Evolutionary conservation across 2,329 filamentous ascomycete species (phyloP), one percentile per base, ranked within the genome.

Genomic region (Colletotrichum ledebouriae): DNA sequence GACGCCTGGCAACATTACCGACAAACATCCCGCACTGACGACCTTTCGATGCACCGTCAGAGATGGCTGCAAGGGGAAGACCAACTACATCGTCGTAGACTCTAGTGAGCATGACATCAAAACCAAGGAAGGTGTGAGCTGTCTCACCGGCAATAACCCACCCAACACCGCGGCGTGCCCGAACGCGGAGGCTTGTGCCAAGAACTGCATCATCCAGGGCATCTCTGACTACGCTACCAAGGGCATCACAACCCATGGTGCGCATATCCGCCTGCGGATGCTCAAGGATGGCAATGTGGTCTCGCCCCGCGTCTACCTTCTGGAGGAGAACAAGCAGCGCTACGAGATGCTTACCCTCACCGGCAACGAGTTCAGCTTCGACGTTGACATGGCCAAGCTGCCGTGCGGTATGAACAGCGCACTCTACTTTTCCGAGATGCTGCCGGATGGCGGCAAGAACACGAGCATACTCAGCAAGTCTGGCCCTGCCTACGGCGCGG

Each of bases 351-450:
- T 89, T 75, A 81, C 86, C 67, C 78, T 90, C 44, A 82, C 86
- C 61, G 86, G 86, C 74, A 80, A 86, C 73, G 89, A 92, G 75
- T 85, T 91, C 75, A 87, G 86, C 39, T 90, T 91, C 69, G 88
- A 89, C 53, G 88, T 90, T 4, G 89, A 91, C 74, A 83, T 90
- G 52, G 90, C 87, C 29, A 85, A 85, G 69, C 81, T 91, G 22
- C 85, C 86, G 22, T 92, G 89, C 72, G 90, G 90, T 62, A 79
- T 91, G 73, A 91, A 92, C 76, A 89, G 88, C 66, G 89, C 89
- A 11, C 76, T 91, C 33, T 90, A 91, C 80, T 83, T 91, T 47
- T 82, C 86, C 15, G 80, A 85, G 73, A 91, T 92, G 89, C 83
- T 87, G 22, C 79, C 83, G 4, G 86, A 89, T 72, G 89, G 89